Conservation (phyloP, 371 early-diverging fungal genomes). For the Syncephalastrum monosporum region DNA sequence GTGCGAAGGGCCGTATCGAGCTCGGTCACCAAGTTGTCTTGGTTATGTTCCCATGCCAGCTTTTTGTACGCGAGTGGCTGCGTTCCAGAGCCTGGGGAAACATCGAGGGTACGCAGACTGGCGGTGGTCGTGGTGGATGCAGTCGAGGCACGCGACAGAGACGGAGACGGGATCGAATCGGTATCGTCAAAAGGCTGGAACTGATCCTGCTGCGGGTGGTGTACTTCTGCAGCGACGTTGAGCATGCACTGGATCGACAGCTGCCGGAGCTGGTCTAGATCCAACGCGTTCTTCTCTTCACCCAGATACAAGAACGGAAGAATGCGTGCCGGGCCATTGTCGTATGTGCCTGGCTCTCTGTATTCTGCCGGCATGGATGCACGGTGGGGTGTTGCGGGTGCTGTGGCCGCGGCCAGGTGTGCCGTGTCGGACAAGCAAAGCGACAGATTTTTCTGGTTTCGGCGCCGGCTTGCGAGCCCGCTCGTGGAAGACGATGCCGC, state of each 20-base stretch:
- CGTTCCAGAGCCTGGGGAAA: background rate
- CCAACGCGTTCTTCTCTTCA: constrained; percentile 60
- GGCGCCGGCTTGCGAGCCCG: constrained; percentile 24
- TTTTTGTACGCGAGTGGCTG: constrained; percentile 51
- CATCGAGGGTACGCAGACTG: constrained; percentile 2
- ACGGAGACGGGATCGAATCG: constrained; percentile 31
- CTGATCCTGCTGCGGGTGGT: constrained; percentile 34
- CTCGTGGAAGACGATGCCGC: constrained; percentile 12
- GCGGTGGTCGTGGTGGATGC: constrained; percentile 17
- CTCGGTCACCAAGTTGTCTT: constrained; percentile 63
- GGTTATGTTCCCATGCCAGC: constrained; percentile 78
- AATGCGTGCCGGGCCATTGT: constrained; percentile 54
- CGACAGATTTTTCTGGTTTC: constrained; percentile 39
- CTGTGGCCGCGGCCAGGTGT: constrained; percentile 12
- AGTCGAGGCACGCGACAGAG: constrained; percentile 31
- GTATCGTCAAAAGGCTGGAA: constrained; percentile 27
- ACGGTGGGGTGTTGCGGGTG: constrained; percentile 12
- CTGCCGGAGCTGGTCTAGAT: constrained; percentile 36
- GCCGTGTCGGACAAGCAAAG: constrained; percentile 26
- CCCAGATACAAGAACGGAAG: constrained; percentile 74
- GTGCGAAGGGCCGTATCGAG: constrained; percentile 68
- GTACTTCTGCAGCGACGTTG: constrained; percentile 81
- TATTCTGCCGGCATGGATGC: constrained; percentile 9
- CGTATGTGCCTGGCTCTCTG: constrained; percentile 37
- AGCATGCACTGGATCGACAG: constrained; percentile 61